Conservation (phyloP, 148 eudicot genomes). For the Silene latifolia region DNA sequence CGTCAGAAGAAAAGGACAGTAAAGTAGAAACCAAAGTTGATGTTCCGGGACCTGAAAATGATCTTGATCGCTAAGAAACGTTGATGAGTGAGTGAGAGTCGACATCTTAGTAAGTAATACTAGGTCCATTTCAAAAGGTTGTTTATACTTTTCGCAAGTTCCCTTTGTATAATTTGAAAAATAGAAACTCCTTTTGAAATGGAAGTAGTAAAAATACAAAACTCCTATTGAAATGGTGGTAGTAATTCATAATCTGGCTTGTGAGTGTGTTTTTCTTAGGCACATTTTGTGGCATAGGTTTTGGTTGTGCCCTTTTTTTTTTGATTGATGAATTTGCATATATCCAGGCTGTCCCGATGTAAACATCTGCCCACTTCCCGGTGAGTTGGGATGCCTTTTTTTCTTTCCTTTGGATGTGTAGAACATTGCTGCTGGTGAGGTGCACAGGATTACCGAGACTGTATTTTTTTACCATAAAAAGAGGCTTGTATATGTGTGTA, state of each 20-base stretch:
- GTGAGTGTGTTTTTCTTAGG: neutral
- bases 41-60: conserved; percentile 14
- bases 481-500: neutral
- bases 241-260: neutral
- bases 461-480: neutral
- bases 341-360: conserved; percentile 3
- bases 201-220: neutral
- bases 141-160: neutral
- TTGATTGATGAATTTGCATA: neutral
- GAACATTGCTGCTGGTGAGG: neutral
- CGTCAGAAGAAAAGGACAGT: conserved; percentile 33
- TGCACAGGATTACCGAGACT: neutral
- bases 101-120: conserved; percentile 7
- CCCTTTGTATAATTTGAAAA: neutral
- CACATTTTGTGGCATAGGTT: neutral
- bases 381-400: neutral
- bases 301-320: neutral
- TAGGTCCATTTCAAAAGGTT: neutral
- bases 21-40: conserved; percentile 14
- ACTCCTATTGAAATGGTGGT: neutral
- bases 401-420: neutral
- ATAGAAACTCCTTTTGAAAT: neutral
- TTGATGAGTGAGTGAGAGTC: neutral
- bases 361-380: neutral
- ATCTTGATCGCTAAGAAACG: conserved; percentile 16